These are phyloP conservation scores for Thelephora aurantiotincta DNA, from an alignment of 768 basidiomycete species.

Conservation along the genomic window DNA sequence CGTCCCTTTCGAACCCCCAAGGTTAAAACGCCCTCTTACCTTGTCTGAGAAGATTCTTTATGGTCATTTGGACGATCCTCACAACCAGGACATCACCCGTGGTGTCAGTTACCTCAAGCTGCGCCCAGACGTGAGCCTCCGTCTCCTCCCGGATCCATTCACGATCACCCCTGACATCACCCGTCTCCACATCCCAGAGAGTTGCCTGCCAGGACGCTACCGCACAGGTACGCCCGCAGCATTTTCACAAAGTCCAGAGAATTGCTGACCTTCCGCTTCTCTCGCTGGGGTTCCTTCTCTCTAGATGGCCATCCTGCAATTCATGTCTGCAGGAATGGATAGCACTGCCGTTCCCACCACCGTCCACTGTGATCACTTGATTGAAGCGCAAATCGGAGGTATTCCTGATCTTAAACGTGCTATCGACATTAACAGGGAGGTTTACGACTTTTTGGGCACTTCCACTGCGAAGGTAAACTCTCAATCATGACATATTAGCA, in stretches of 20 bases:
- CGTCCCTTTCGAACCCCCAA: conserved; percentile 15
- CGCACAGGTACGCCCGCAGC: conserved; percentile 51
- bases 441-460: conserved; percentile 97
- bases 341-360: conserved; percentile 96
- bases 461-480: conserved; percentile 73
- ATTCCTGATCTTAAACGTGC: conserved; percentile 88
- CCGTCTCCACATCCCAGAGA: conserved; percentile 31
- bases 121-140: conserved; percentile 79
- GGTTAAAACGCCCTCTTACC: conserved; percentile 81
- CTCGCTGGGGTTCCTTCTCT: conserved; percentile 7
- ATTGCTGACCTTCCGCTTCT: background rate
- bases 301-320: conserved; percentile 98
- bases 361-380: conserved; percentile 98
- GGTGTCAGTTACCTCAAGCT: conserved; percentile 95
- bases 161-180: background rate
- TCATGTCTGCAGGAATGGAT: conserved; percentile 99
- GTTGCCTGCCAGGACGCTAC: conserved; percentile 89
- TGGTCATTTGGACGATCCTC: conserved; percentile 93
- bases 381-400: conserved; percentile 93
- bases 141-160: background rate
- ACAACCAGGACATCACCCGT: conserved; percentile 79
- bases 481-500: background rate
- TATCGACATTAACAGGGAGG: conserved; percentile 90
- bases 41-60: conserved; percentile 96
- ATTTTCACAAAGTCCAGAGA: background rate